Percentiles rank a stretch among this genome's conserved stretches.
phyloP scores from a whole-genome alignment of 208 protist genomes.

The Balamuthia mandrillaris region DNA sequence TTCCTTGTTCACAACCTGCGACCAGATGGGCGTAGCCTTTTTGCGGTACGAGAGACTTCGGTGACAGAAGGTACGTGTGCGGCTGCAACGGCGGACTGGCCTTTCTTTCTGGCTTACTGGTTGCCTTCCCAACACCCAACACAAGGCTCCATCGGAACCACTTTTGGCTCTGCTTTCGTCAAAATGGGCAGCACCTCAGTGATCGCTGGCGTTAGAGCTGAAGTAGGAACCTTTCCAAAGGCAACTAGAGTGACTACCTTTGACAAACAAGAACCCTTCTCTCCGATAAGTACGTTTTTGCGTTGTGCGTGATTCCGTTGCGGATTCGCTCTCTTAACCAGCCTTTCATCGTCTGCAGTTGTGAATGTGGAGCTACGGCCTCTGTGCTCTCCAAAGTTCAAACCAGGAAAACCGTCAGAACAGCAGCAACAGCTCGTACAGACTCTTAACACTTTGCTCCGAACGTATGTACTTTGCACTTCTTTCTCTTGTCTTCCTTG shows the following conservation, averaged over 20 bases:
- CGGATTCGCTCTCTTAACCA: not conserved
- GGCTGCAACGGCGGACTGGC: not conserved
- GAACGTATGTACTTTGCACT: not conserved
- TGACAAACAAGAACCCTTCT: not conserved
- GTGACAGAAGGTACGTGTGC: slow-evolving; percentile 22
- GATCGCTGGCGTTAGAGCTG: slow-evolving; percentile 43
- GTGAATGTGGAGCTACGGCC: slow-evolving; percentile 56
- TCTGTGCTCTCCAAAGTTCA: slow-evolving; percentile 51
- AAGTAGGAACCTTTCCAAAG: slow-evolving; percentile 17
- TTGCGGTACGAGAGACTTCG: slow-evolving; percentile 27
- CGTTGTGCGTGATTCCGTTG: not conserved
- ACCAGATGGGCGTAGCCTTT: slow-evolving; percentile 55
- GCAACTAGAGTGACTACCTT: not conserved
- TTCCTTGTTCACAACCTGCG: slow-evolving; percentile 51
- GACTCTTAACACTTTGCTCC: slow-evolving; percentile 29
- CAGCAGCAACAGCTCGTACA: slow-evolving; percentile 24
- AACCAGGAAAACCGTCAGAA: slow-evolving; percentile 44
- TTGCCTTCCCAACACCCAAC: not conserved
- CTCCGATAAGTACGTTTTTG: not conserved
- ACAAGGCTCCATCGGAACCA: slow-evolving; percentile 35
- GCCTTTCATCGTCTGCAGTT: slow-evolving; percentile 3
- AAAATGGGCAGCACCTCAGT: slow-evolving; percentile 59
- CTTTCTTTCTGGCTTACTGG: not conserved
- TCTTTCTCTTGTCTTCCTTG: not conserved
- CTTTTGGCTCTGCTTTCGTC: slow-evolving; percentile 49